Evolutionary conservation across 2,329 filamentous ascomycete species (phyloP), one percentile per base, ranked within the genome.

Genomic region (Zymoseptoria brevis): DNA sequence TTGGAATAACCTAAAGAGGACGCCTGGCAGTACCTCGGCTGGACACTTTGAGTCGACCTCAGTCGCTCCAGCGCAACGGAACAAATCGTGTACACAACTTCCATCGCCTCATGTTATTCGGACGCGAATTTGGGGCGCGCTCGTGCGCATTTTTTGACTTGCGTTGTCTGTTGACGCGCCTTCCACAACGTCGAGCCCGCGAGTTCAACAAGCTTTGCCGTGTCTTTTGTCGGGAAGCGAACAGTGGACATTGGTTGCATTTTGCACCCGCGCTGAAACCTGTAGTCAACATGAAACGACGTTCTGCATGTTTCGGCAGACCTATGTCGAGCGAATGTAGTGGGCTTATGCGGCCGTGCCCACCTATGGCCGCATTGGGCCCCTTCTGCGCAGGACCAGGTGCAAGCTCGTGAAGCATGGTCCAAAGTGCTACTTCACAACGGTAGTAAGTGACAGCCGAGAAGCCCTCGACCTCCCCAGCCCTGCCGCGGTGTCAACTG

Each of bases 371-470:
- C 35, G 35, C 4, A 45, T n/a, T 16, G 16, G 35, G 1, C 35
- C 16, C 13, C 35, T 4, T 45, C 5, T 45, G 35, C 35, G 35
- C 4, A 45, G 16, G 4, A 4, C 13, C 11, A 45, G 13, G 13
- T 45, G 11, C 35, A 45, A 16, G 4, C 35, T 45, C 35, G 35
- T 45, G 13, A 45, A 45, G 35, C 35, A 16, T 45, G 21, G 21
- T 22, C 21, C 21, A 16, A 6, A 24, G 29, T 51, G 58, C 4
- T 22, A 54, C n/a, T 19, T 82, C 78, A 96, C 58, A 95, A 66
- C 24, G 90, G 90, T 65, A 96, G 76, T 64, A 97, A 83, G 76
- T 96, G 92, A 73, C 93, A 99, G 57, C 93, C 93, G 68, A 99
- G 77, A 73, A 95, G 77, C 11, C 93, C 94, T 73, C 90, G 82